Conservation (phyloP, 441 rosid genomes). For the Lepidium campestre region DNA sequence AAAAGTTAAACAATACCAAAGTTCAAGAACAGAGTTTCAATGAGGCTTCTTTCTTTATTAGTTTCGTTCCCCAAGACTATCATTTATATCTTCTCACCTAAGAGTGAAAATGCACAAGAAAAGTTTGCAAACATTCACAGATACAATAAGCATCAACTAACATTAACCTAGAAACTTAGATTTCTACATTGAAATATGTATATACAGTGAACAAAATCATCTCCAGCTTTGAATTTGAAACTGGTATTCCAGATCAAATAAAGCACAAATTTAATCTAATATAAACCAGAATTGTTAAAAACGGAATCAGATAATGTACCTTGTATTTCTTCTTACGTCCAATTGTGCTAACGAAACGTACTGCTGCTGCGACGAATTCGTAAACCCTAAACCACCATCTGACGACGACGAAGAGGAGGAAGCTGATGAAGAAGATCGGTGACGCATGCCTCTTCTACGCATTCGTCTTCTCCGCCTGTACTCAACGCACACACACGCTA, state of each 20-base stretch:
- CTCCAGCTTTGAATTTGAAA: background rate
- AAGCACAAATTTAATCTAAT: background rate
- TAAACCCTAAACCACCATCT: conserved; percentile 37
- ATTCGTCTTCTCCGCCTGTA: conserved; percentile 51
- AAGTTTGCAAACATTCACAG: conserved; percentile 16
- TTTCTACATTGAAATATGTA: background rate
- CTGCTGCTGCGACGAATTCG: conserved; percentile 44
- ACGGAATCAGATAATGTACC: conserved; percentile 30
- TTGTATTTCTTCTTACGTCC: conserved; percentile 55
- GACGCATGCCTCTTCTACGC: conserved; percentile 34
- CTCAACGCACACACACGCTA: conserved; percentile 73
- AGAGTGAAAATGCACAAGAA: background rate
- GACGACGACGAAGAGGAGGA: conserved; percentile 20
- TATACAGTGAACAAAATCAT: background rate
- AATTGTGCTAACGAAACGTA: conserved; percentile 44
- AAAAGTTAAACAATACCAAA: too few relatives aligned
- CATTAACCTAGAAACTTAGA: conserved; percentile 7
- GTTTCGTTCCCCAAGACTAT: background rate
- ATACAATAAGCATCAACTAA: conserved; percentile 21
- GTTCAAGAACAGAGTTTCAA: background rate
- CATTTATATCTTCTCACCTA: conserved; percentile 6
- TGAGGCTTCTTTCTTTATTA: background rate
- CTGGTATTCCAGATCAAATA: background rate
- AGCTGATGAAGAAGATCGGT: conserved; percentile 10
- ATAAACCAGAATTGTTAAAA: background rate